phyloP scores from a whole-genome alignment of 345 rosid genomes.

The Barbarea vulgaris region DNA sequence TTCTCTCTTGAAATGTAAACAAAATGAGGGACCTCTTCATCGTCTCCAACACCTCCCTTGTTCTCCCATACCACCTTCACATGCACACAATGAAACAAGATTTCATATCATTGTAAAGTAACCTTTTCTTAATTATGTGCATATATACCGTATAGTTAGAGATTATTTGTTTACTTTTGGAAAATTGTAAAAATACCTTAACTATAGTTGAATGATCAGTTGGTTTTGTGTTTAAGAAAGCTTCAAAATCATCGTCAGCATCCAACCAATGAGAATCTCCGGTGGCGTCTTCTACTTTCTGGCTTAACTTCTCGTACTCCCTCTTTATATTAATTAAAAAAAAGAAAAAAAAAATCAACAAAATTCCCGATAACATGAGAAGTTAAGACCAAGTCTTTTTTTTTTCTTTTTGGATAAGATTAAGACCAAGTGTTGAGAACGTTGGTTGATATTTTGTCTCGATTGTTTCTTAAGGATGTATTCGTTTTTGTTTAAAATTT shows the following conservation, averaged over 20 bases:
- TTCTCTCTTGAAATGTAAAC: constrained; percentile 73
- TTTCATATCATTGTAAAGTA: background rate
- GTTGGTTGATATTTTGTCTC: background rate
- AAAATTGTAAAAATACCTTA: constrained; percentile 48
- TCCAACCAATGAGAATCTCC: constrained; percentile 22
- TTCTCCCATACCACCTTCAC: constrained; percentile 62
- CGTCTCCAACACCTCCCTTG: constrained; percentile 39
- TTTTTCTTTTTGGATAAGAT: no score
- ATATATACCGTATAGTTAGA: background rate
- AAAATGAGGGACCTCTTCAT: constrained; percentile 53
- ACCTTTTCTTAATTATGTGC: background rate
- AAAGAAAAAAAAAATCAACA: background rate
- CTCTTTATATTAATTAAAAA: constrained; percentile 34
- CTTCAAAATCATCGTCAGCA: constrained; percentile 43
- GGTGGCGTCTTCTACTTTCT: constrained; percentile 48
- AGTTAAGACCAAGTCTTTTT: background rate
- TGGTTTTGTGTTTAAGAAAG: constrained; percentile 44
- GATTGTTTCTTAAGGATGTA: background rate
- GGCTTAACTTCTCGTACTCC: constrained; percentile 51
- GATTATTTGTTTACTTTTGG: background rate
- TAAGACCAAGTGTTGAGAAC: no score
- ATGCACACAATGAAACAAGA: background rate
- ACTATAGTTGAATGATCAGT: constrained; percentile 59
- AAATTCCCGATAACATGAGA: background rate
- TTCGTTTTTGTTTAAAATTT: background rate